phyloP scores from a whole-genome alignment of 306 rosid genomes.

The Cucurbita pepo region DNA sequence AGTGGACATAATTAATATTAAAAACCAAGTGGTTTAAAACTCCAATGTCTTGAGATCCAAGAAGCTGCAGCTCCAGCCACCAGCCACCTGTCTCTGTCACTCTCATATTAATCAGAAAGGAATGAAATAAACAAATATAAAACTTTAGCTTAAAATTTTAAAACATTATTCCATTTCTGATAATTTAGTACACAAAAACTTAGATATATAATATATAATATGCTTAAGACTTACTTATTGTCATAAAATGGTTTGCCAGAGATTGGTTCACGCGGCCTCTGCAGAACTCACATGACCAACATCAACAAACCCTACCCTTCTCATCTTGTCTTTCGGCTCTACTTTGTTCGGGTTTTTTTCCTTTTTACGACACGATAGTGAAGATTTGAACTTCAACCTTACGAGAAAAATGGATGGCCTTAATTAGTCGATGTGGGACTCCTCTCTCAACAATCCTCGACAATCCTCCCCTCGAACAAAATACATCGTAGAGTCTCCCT shows the following conservation, averaged over 20 bases:
- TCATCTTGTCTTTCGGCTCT: too few species aligned
- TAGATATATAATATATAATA: background rate
- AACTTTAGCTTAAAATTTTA: background rate
- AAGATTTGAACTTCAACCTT: too few species aligned
- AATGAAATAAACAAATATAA: background rate
- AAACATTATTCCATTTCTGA: background rate
- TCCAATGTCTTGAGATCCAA: conserved; percentile 34
- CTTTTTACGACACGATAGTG: too few species aligned
- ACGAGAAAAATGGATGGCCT: too few species aligned
- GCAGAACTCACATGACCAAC: background rate
- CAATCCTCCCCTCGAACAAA: too few species aligned
- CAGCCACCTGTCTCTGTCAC: conserved; percentile 4
- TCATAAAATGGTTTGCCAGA: background rate
- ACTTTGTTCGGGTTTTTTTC: too few species aligned
- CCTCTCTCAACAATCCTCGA: too few species aligned
- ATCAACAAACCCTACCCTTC: background rate
- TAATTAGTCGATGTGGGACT: too few species aligned
- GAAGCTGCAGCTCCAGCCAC: conserved; percentile 14
- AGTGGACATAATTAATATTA: background rate
- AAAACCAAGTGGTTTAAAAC: background rate
- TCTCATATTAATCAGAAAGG: background rate
- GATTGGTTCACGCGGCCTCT: conserved; percentile 3
- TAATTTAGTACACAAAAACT: background rate
- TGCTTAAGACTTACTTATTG: background rate
- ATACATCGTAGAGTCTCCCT: too few species aligned